These are phyloP conservation scores for Tetragonia tetragonoides DNA, from an alignment of 148 eudicot species.

Conservation along the genomic window DNA sequence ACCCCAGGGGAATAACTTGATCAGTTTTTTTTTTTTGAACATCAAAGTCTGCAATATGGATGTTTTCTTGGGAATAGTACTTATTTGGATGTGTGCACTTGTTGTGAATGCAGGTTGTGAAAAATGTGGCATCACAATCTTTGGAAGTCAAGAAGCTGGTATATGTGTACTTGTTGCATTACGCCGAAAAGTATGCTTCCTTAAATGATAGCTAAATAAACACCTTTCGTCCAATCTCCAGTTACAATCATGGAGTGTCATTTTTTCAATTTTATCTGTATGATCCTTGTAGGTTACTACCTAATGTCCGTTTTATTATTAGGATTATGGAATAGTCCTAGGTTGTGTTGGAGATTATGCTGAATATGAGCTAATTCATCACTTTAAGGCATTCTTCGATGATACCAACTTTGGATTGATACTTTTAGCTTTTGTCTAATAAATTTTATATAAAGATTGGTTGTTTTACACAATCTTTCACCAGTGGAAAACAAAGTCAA, in stretches of 20 bases:
- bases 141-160: constrained; percentile 98
- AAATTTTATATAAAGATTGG: not conserved
- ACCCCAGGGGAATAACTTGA: too few relatives aligned
- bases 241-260: not conserved
- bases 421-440: not conserved
- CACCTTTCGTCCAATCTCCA: not conserved
- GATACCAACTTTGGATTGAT: not conserved
- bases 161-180: constrained; percentile 87
- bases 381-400: not conserved
- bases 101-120: constrained; percentile 67
- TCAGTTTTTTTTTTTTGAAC: too few relatives aligned
- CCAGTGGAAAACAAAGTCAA: too few relatives aligned
- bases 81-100: constrained; percentile 18
- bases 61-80: not conserved
- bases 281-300: not conserved
- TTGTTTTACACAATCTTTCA: too few relatives aligned
- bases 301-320: not conserved
- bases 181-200: constrained; percentile 87
- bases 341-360: not conserved
- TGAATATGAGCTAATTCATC: not conserved
- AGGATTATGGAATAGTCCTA: not conserved
- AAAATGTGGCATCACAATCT: constrained; percentile 93
- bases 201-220: constrained; percentile 1
- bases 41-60: too few relatives aligned
- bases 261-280: not conserved